These are phyloP conservation scores for Lomentospora prolificans DNA, from an alignment of 2,329 filamentous ascomycete genomes.

Conservation along the genomic window DNA sequence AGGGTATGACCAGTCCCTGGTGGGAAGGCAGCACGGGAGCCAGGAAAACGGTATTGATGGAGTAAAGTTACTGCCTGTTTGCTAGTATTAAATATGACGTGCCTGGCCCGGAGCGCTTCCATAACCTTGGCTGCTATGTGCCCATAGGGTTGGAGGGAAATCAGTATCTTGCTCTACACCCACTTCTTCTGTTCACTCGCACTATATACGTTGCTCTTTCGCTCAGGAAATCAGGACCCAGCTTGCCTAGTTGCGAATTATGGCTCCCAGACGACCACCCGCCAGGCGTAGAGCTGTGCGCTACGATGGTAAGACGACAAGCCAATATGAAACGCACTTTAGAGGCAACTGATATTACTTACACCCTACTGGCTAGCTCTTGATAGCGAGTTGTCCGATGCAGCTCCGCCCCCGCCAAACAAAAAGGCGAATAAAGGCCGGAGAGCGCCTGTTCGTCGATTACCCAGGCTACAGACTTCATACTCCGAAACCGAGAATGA, in stretches of 20 bases:
- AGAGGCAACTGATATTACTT: background rate
- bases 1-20: no score
- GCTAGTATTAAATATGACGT: no score
- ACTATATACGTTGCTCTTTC: no score
- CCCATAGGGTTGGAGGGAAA: no score
- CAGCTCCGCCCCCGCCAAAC: background rate
- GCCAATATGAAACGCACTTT: background rate
- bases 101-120: no score
- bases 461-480: background rate
- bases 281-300: conserved; percentile 3
- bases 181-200: conserved; percentile 8
- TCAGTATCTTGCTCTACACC: no score
- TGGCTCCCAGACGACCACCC: conserved; percentile 7
- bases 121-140: no score
- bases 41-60: no score
- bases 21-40: no score
- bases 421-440: conserved; percentile 6
- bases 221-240: no score
- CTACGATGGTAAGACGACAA: background rate
- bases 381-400: background rate
- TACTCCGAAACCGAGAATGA: background rate
- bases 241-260: no score
- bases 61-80: no score
- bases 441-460: background rate
- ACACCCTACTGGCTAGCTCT: background rate